Evolutionary conservation across 2,329 filamentous ascomycete species (phyloP), one percentile per base, ranked within the genome.

Genomic region (Verticillium longisporum): DNA sequence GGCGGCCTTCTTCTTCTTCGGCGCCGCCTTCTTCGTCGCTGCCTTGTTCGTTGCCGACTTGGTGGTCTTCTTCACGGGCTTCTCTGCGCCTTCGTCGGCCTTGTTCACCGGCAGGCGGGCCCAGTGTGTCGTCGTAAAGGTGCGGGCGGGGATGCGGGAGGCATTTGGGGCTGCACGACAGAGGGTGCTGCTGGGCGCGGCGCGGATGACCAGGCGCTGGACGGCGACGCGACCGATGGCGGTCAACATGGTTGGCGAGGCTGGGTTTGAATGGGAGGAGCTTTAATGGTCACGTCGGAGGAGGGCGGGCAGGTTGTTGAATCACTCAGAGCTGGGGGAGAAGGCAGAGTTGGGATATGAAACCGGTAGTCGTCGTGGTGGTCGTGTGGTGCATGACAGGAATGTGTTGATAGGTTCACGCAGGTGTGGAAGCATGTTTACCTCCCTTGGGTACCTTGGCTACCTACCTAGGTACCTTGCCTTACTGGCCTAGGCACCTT

Each of bases 201-300:
- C 33, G n/a, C 68, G 61, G 54, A 66, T 60, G 56, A 70, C 65
- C 59, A 70, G 66, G 65, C 75, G 76, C 68, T 71, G 72, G 62
- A 72, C 69, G 60, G 74, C 74, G 59, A 70, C 72, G 64, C 77
- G 73, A 64, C 74, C 73, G 64, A 80, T 68, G 34, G 73, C 71
- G 58, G 73, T 75, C 63, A 81, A 68, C 79, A 81, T 82, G 61
- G 62, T 67, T 21, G 37, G 56, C 38, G 38, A 21, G 15, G 15
- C 26, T 4, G n/a, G 38, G 9, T 53, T 53, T 10, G 18, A 53
- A 18, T 53, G 3, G 45, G 45, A 26, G 45, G 45, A 53, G 45
- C 45, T 53, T n/a, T 18, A 53, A 18, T 53, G 45, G 9, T 53
- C 45, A 21, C 18, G 21, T 21, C 9, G 45, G 45, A 53, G 9